Conservation (phyloP, 768 basidiomycete genomes). For the Mycena sanguinolenta region DNA sequence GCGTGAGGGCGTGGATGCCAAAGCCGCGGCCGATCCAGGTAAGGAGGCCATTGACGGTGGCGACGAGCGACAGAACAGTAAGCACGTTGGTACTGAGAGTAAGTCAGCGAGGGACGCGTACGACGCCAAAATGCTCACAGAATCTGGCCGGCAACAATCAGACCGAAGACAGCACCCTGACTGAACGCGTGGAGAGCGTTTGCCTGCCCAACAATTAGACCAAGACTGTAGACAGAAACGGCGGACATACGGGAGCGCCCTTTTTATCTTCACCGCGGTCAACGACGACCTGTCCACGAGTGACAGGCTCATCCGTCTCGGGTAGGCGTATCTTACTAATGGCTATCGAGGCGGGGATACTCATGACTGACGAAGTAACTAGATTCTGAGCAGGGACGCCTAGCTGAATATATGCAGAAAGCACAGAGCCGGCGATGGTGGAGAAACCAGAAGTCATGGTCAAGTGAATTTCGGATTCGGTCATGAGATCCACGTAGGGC, state of each 20-base stretch:
- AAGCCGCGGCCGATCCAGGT: conserved; percentile 93
- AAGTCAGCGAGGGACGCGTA: conserved; percentile 30
- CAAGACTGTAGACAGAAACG: not conserved
- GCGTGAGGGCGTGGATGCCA: conserved; percentile 83
- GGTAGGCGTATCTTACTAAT: conserved; percentile 91
- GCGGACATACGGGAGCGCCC: conserved; percentile 60
- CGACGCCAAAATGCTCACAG: conserved; percentile 59
- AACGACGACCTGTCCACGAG: conserved; percentile 83
- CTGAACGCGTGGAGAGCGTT: conserved; percentile 94
- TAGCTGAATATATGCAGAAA: conserved; percentile 84
- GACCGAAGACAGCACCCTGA: conserved; percentile 86
- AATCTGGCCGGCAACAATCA: conserved; percentile 90
- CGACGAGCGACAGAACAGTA: conserved; percentile 86
- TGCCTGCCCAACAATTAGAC: conserved; percentile 49
- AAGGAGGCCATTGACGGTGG: conserved; percentile 84
- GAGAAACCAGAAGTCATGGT: conserved; percentile 95
- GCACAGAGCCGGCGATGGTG: conserved; percentile 92
- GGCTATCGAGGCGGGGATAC: conserved; percentile 93
- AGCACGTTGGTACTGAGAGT: conserved; percentile 79
- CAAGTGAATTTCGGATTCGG: conserved; percentile 46
- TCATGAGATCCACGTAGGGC: conserved; percentile 76
- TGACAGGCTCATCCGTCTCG: conserved; percentile 88
- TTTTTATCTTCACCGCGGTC: conserved; percentile 80
- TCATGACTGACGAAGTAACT: conserved; percentile 93
- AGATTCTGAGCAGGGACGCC: conserved; percentile 86